Percentiles rank a stretch among this genome's conserved stretches.
Evolutionary conservation across 768 basidiomycete genomes (phyloP).

Genomic region (Rickenella mellea): DNA sequence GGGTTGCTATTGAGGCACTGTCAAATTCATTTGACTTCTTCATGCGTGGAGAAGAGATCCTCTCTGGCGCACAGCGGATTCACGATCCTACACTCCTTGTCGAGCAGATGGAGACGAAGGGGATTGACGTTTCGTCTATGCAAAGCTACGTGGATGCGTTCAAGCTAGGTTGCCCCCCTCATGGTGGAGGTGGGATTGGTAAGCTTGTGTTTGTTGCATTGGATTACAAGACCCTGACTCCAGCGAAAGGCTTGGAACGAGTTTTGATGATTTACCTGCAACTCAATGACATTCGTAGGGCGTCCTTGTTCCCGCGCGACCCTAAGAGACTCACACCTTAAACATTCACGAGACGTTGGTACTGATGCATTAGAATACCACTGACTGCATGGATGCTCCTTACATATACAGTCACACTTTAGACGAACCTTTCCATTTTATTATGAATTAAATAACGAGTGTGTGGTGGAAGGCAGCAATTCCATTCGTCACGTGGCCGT

Average conservation of each 20-base stretch:
- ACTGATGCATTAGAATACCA: too few relatives aligned
- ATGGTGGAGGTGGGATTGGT: constrained; percentile 43
- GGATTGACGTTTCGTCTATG: constrained; percentile 33
- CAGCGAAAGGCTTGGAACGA: constrained; percentile 24
- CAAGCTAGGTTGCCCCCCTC: constrained; percentile 38
- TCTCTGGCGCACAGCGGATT: constrained; percentile 43
- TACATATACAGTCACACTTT: too few relatives aligned
- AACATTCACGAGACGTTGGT: too few relatives aligned
- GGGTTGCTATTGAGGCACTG: constrained; percentile 13
- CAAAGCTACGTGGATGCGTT: constrained; percentile 41
- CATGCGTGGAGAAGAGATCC: constrained; percentile 47
- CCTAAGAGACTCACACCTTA: too few relatives aligned
- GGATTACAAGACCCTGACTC: neutral
- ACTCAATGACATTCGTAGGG: constrained; percentile 33
- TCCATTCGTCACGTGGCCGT: too few relatives aligned
- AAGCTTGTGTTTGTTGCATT: neutral
- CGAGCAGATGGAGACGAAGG: constrained; percentile 25
- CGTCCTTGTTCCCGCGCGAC: constrained; percentile 38
- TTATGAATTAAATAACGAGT: too few relatives aligned
- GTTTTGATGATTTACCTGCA: constrained; percentile 45
- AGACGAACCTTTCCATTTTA: too few relatives aligned
- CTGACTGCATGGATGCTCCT: too few relatives aligned
- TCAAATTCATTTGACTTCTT: constrained; percentile 51
- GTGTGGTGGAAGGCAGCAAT: too few relatives aligned
- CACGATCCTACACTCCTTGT: constrained; percentile 34